Conservation (phyloP, 305 asterid genomes). For the Solanum aculeatissimum region DNA sequence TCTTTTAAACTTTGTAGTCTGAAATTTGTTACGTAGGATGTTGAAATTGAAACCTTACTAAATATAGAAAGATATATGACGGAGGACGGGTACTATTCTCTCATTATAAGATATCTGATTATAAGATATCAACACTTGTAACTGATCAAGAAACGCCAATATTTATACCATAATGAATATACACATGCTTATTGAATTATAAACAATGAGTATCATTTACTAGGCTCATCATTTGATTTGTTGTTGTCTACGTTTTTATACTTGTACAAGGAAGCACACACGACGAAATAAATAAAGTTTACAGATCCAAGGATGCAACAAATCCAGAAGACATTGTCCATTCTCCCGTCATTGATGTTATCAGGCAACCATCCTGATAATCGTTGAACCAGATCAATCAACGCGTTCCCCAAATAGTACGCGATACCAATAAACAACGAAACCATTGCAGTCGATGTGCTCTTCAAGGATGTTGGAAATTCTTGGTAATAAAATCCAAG, state of each 20-base stretch:
- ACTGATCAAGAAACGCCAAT: background rate
- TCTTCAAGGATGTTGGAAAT: slow-evolving; percentile 49
- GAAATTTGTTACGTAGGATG: background rate
- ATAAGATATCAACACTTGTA: background rate
- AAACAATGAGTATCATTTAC: background rate
- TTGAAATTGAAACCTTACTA: background rate
- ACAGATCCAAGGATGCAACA: slow-evolving; percentile 33
- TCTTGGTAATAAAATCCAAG: slow-evolving; percentile 58
- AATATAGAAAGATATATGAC: background rate
- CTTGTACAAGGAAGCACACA: slow-evolving; percentile 38
- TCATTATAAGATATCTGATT: too few relatives aligned
- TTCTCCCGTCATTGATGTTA: slow-evolving; percentile 51
- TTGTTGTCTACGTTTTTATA: slow-evolving; percentile 18
- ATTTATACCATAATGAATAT: background rate
- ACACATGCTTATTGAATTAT: background rate
- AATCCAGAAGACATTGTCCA: slow-evolving; percentile 63
- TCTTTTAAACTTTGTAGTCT: too few relatives aligned
- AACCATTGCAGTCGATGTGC: slow-evolving; percentile 56
- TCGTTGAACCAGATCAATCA: slow-evolving; percentile 33
- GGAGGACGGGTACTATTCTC: background rate
- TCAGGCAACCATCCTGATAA: slow-evolving; percentile 66
- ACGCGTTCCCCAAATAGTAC: slow-evolving; percentile 39
- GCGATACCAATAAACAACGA: slow-evolving; percentile 64
- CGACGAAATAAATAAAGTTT: slow-evolving; percentile 42
- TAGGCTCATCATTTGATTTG: slow-evolving; percentile 1